These are phyloP conservation scores for Xylaria grammica DNA, from an alignment of 495 filamentous ascomycete genomes.

Conservation along the genomic window DNA sequence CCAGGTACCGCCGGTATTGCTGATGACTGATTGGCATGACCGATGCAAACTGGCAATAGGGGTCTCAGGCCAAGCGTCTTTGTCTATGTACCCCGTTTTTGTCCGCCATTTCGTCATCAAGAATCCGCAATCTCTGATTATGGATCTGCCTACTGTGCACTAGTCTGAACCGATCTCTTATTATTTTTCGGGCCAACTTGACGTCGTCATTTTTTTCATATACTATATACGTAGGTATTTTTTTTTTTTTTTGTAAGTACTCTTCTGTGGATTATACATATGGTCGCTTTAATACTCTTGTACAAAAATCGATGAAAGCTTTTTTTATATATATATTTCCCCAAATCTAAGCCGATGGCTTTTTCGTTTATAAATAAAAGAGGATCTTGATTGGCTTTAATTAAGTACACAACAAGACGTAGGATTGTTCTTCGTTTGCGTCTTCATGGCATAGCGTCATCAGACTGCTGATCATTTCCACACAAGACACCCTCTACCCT, in stretches of 20 bases:
- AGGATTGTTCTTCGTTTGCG: slow-evolving; percentile 17
- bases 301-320: no score
- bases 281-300: no score
- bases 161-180: neutral
- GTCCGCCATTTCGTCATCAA: slow-evolving; percentile 24
- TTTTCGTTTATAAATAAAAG: neutral
- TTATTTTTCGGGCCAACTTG: neutral
- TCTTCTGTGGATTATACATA: no score
- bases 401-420: slow-evolving; percentile 10
- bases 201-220: slow-evolving; percentile 13
- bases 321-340: no score
- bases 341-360: neutral
- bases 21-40: no score
- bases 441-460: slow-evolving; percentile 40
- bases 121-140: slow-evolving; percentile 24
- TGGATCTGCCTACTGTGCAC: slow-evolving; percentile 16
- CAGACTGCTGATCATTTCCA: slow-evolving; percentile 43
- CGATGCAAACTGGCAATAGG: slow-evolving; percentile 1
- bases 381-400: slow-evolving; percentile 2
- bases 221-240: neutral
- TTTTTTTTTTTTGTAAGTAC: neutral
- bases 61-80: neutral
- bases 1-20: no score
- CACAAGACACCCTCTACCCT: slow-evolving; percentile 31
- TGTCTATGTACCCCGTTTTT: neutral